Base-by-base conservation (phyloP, 441 rosid genomes). In the Euphorbia corollata region DNA sequence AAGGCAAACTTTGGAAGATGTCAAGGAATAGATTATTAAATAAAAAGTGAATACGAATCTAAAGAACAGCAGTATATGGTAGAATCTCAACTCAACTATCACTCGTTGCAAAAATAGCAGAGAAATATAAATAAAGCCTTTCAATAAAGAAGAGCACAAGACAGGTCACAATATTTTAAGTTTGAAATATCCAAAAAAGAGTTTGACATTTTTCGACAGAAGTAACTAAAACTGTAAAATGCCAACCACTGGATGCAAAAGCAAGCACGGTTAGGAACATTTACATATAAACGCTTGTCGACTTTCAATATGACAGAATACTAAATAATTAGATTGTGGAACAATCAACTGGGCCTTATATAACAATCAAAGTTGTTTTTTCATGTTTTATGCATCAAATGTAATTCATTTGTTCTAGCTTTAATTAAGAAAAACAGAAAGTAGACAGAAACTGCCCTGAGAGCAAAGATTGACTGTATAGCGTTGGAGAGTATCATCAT, bases 241-340 rank as follows among this genome's bases (percentile, higher is more conserved):
- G 53, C n/a, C 38, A 50, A 53, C 3, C 7, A 64, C 67, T 48
- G 67, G 20, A 30, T 5, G 18, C 9, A 65, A 41, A 63, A 16
- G 34, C n/a, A 41, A 53, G 43, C 43, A 5, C 43, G 9, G 9
- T 39, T 39, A 53, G 20, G n/a, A 18, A 53, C 23, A n/a, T 19
- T 4, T 53, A 10, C 23, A 4, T 54, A 54, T 11, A 20, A 22
- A 39, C 19, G 51, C n/a, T 61, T 36, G 20, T 59, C 47, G 2
- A 8, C 6, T 13, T 41, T n/a, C 53, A 41, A 51, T 8, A 41
- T 23, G 23, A 27, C 8, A 20, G 4, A 0, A 1, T 19, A 22
- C 15, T 39, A 61, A n/a, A 22, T 18, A 3, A 60, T 36, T 38
- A 22, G 1, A 59, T 34, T n/a, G 11, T n/a, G 13, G 45, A 59